A percentile compares a stretch with the other conserved stretches of the same genome.
These are phyloP conservation scores for Aspergillus nidulans DNA, from an alignment of 495 filamentous ascomycete species.

Conservation along the genomic window DNA sequence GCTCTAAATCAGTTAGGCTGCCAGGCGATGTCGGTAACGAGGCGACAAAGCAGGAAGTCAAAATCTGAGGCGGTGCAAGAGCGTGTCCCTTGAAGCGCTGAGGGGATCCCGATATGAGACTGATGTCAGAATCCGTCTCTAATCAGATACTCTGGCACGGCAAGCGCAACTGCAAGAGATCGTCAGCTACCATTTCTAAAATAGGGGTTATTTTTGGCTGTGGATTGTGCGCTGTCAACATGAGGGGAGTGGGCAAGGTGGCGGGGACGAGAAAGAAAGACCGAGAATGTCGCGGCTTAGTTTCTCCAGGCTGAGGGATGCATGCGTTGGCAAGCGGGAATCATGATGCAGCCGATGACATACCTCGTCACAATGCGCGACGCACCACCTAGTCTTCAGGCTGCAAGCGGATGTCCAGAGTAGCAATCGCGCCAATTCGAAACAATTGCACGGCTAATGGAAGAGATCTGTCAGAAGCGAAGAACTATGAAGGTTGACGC, in stretches of 20 bases:
- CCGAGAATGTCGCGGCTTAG: slow-evolving; percentile 29
- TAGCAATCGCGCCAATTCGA: slow-evolving; percentile 7
- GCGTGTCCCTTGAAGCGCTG: slow-evolving; percentile 18
- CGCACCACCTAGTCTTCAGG: slow-evolving; percentile 18
- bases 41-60: slow-evolving; percentile 12
- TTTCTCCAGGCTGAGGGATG: slow-evolving; percentile 32
- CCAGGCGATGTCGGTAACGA: slow-evolving; percentile 24
- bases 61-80: slow-evolving; percentile 31
- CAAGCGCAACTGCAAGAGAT: slow-evolving; percentile 22
- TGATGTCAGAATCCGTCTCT: slow-evolving; percentile 24
- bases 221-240: slow-evolving; percentile 32
- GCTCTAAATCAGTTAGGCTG: slow-evolving; percentile 16
- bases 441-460: slow-evolving; percentile 11
- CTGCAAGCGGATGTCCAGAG: slow-evolving; percentile 4
- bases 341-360: slow-evolving; percentile 36
- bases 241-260: slow-evolving; percentile 15
- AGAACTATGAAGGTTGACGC: slow-evolving; percentile 23
- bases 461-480: slow-evolving; percentile 15
- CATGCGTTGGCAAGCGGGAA: slow-evolving; percentile 49
- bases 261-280: slow-evolving; percentile 16
- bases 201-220: slow-evolving; percentile 6
- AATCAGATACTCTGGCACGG: slow-evolving; percentile 5
- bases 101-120: slow-evolving; percentile 20
- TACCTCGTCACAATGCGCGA: slow-evolving; percentile 44
- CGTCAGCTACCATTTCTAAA: slow-evolving; percentile 27